Conservation (phyloP, 495 filamentous ascomycete genomes). For the Penicillium atrosanguineum region DNA sequence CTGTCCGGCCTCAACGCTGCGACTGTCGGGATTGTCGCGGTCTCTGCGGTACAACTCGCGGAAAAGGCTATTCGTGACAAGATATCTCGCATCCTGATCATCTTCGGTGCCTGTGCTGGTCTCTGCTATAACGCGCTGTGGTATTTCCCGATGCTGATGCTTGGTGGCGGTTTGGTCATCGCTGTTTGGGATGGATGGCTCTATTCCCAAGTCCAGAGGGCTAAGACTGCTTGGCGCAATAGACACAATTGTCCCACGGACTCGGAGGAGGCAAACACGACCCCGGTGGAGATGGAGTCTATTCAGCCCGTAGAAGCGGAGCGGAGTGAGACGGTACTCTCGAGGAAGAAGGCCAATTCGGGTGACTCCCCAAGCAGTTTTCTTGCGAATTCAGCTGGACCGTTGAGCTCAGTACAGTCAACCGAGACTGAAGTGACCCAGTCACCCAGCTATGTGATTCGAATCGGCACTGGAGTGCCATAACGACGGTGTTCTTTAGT, state of each 20-base stretch:
- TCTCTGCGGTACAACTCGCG: constrained; percentile 73
- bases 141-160: constrained; percentile 78
- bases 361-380: background rate
- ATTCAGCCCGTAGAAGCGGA: constrained; percentile 1
- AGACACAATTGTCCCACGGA: constrained; percentile 10
- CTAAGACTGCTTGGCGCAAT: constrained; percentile 19
- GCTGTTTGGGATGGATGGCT: constrained; percentile 61
- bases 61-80: constrained; percentile 73
- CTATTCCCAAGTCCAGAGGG: constrained; percentile 34
- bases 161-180: constrained; percentile 53
- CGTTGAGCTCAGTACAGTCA: background rate
- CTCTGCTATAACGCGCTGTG: constrained; percentile 75
- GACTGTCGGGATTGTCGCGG: constrained; percentile 75
- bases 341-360: constrained; percentile 5
- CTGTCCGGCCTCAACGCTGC: constrained; percentile 77
- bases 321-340: constrained; percentile 10
- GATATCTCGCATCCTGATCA: constrained; percentile 65
- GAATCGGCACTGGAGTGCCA: constrained; percentile 34
- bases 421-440: constrained; percentile 1
- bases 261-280: constrained; percentile 6
- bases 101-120: constrained; percentile 66
- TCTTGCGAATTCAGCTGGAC: background rate
- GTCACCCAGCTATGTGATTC: constrained; percentile 21
- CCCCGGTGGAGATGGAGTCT: constrained; percentile 6
- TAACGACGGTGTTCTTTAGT: constrained; percentile 56